phyloP scores from a whole-genome alignment of 208 protist genomes.

The Crithidia acanthocephali region DNA sequence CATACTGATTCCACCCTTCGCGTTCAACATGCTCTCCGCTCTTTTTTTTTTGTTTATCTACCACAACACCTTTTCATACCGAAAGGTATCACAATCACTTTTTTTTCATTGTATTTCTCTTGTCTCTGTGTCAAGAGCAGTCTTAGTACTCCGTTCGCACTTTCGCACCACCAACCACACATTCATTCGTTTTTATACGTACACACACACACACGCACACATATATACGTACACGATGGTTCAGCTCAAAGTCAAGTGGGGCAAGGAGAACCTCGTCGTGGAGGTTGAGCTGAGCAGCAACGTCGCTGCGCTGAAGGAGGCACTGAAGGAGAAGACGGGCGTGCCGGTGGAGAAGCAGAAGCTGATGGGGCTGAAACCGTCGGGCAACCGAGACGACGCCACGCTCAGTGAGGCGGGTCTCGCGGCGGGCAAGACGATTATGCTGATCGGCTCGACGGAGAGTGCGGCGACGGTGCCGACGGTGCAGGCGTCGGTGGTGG shows the following conservation, averaged over 20 bases:
- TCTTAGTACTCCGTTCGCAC: not conserved
- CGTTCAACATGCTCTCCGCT: not conserved
- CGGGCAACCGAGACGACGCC: conserved; percentile 30
- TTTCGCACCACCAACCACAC: not conserved
- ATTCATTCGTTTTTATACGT: too few species aligned
- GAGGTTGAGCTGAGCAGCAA: conserved; percentile 52
- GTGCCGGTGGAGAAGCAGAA: conserved; percentile 89
- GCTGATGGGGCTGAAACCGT: conserved; percentile 71
- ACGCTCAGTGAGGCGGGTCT: conserved; percentile 51
- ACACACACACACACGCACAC: not conserved
- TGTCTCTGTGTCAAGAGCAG: too few species aligned
- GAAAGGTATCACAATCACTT: too few species aligned
- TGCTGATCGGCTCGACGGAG: conserved; percentile 81
- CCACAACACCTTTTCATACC: too few species aligned
- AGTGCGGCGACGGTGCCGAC: conserved; percentile 30
- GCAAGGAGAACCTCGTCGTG: conserved; percentile 66
- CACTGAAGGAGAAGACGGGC: conserved; percentile 50
- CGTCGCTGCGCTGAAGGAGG: conserved; percentile 50
- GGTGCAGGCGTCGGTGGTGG: conserved; percentile 23
- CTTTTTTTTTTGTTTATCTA: too few species aligned
- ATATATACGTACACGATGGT: conserved; percentile 31
- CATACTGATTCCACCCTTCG: too few species aligned
- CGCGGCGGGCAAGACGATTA: conserved; percentile 60
- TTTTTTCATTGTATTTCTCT: too few species aligned
- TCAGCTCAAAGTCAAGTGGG: conserved; percentile 77